Evolutionary conservation across 176 grass and related monocot species (phyloP).

Genomic region (Ampelocalamus luodianensis): DNA sequence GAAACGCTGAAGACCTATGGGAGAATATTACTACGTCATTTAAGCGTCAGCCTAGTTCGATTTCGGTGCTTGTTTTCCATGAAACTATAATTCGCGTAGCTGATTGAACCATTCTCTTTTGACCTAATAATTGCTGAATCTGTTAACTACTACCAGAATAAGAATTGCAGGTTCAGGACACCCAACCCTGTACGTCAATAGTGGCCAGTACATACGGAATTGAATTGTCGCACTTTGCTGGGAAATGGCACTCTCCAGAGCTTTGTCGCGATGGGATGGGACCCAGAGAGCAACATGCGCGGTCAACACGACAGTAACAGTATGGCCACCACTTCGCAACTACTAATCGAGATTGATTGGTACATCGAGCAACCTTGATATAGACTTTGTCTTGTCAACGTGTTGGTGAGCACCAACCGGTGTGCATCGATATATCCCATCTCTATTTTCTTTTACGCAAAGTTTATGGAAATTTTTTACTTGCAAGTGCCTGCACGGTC

Average conservation of each 20-base stretch:
- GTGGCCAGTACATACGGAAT: background rate
- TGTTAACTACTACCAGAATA: slow-evolving; percentile 42
- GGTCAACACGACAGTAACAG: slow-evolving; percentile 46
- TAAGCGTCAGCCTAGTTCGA: slow-evolving; percentile 7
- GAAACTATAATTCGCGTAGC: background rate
- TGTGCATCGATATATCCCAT: background rate
- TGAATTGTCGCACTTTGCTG: slow-evolving; percentile 26
- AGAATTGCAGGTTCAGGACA: slow-evolving; percentile 33
- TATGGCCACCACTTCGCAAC: background rate
- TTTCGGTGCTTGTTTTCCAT: background rate
- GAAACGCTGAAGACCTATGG: background rate
- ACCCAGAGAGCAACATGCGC: background rate
- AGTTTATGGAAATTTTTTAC: slow-evolving; percentile 18
- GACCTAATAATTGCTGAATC: slow-evolving; percentile 36
- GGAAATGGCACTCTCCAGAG: slow-evolving; percentile 21
- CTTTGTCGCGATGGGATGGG: background rate
- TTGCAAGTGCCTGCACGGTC: slow-evolving; percentile 16
- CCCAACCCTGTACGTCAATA: background rate
- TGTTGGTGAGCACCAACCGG: slow-evolving; percentile 38
- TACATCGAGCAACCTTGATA: slow-evolving; percentile 59
- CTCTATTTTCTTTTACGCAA: background rate
- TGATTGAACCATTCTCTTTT: background rate
- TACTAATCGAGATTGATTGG: slow-evolving; percentile 14
- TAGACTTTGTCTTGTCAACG: slow-evolving; percentile 43
- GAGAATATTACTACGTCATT: slow-evolving; percentile 27